These are phyloP conservation scores for Scedosporium dehoogii DNA, from an alignment of 2,329 filamentous ascomycete species.

Conservation along the genomic window DNA sequence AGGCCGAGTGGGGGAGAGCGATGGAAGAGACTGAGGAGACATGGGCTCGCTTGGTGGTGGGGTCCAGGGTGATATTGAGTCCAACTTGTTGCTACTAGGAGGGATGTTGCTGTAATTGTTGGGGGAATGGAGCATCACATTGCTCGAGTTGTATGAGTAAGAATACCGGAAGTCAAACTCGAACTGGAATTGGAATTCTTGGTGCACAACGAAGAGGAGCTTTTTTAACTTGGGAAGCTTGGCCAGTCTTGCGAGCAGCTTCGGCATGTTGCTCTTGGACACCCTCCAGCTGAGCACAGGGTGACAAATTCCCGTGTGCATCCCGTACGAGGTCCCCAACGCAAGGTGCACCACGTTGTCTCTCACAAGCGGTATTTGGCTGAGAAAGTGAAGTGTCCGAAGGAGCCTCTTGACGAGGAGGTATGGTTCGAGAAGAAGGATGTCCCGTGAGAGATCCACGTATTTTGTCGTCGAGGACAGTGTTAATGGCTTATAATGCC, in stretches of 20 bases:
- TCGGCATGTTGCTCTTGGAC: slow-evolving; percentile 31
- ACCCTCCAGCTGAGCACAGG: slow-evolving; percentile 34
- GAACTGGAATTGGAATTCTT: slow-evolving; percentile 37
- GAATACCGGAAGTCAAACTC: slow-evolving; percentile 25
- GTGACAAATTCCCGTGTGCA: slow-evolving; percentile 34
- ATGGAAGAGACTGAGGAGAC: not conserved
- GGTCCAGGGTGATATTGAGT: not conserved
- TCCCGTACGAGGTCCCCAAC: slow-evolving; percentile 35
- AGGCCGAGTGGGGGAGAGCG: slow-evolving; percentile 4
- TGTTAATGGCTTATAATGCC: slow-evolving; percentile 32
- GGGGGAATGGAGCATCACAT: slow-evolving; percentile 8
- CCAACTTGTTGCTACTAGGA: not conserved
- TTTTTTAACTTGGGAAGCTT: slow-evolving; percentile 29
- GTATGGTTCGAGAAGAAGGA: slow-evolving; percentile 37
- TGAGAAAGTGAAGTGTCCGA: slow-evolving; percentile 34
- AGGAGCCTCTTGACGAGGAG: slow-evolving; percentile 35
- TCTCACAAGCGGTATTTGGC: slow-evolving; percentile 32
- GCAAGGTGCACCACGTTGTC: slow-evolving; percentile 30
- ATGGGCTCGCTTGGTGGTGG: not conserved
- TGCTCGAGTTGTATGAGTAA: slow-evolving; percentile 12
- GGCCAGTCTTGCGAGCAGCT: slow-evolving; percentile 28
- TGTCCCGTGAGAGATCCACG: slow-evolving; percentile 33
- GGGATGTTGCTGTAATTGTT: slow-evolving; percentile 1
- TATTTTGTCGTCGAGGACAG: slow-evolving; percentile 36
- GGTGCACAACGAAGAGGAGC: slow-evolving; percentile 35